phyloP scores from a whole-genome alignment of 2,329 filamentous ascomycete genomes.

The Emmonsia crescens region DNA sequence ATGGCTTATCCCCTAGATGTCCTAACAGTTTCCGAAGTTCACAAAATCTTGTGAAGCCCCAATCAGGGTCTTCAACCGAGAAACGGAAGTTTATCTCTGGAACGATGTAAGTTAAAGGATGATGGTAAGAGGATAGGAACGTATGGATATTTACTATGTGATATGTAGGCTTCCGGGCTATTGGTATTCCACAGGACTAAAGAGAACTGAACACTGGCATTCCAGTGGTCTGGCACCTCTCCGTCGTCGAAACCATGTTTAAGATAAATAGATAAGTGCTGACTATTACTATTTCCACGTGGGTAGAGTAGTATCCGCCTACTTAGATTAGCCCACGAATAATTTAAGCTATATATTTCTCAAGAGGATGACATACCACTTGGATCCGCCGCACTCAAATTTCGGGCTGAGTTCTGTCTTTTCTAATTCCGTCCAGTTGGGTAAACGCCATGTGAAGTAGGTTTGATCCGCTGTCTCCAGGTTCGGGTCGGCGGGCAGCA shows the following conservation, averaged over 20 bases:
- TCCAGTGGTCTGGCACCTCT: constrained; percentile 6
- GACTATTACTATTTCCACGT: not conserved
- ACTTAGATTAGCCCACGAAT: not conserved
- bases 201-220: constrained; percentile 7
- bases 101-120: not conserved
- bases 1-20: not conserved
- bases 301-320: constrained; percentile 6
- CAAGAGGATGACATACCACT: constrained; percentile 52
- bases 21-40: constrained; percentile 5
- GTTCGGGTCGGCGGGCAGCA: constrained; percentile 67
- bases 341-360: not conserved
- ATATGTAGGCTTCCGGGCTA: not conserved
- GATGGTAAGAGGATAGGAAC: not conserved
- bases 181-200: constrained; percentile 9
- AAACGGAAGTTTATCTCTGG: constrained; percentile 6
- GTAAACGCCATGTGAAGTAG: constrained; percentile 75
- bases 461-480: constrained; percentile 68
- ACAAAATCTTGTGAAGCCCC: constrained; percentile 9
- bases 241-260: constrained; percentile 6
- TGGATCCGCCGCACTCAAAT: constrained; percentile 76
- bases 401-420: constrained; percentile 79
- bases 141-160: not conserved
- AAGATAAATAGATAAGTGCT: constrained; percentile 7
- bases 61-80: constrained; percentile 1
- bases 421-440: constrained; percentile 64